phyloP scores from a whole-genome alignment of 2,329 filamentous ascomycete genomes.

The Orbilia ellipsospora region DNA sequence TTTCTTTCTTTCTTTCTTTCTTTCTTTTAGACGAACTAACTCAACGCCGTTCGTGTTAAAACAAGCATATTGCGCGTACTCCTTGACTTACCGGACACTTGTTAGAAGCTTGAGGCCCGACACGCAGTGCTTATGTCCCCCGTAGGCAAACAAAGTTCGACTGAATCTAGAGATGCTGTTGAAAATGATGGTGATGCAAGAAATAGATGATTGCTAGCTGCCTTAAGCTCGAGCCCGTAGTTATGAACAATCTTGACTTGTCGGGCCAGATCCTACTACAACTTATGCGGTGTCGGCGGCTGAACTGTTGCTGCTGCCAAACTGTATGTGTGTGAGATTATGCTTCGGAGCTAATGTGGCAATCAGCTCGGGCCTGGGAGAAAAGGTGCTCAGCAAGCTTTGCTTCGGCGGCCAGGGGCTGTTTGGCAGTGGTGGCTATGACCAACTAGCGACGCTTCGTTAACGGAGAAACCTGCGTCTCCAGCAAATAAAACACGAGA shows the following conservation, averaged over 20 bases:
- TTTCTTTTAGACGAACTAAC: neutral
- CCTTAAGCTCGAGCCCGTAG: no score
- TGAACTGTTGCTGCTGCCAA: no score
- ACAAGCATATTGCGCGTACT: slow-evolving; percentile 42
- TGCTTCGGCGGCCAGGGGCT: slow-evolving; percentile 17
- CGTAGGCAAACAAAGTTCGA: slow-evolving; percentile 26
- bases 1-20: neutral
- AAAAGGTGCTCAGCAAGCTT: slow-evolving; percentile 1
- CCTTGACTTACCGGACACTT: slow-evolving; percentile 53
- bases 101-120: slow-evolving; percentile 7
- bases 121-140: slow-evolving; percentile 34
- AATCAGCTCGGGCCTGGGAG: slow-evolving; percentile 15
- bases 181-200: no score
- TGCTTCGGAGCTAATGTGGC: slow-evolving; percentile 33
- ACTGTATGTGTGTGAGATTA: slow-evolving; percentile 24
- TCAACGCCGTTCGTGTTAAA: slow-evolving; percentile 8
- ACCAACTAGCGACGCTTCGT: no score
- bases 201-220: no score
- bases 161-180: neutral
- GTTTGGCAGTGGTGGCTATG: neutral
- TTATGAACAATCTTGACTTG: neutral
- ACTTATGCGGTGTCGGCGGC: neutral
- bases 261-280: neutral
- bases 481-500: slow-evolving; percentile 5
- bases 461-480: no score